phyloP scores from a whole-genome alignment of 2,329 filamentous ascomycete genomes.

The Arthroderma sp. region DNA sequence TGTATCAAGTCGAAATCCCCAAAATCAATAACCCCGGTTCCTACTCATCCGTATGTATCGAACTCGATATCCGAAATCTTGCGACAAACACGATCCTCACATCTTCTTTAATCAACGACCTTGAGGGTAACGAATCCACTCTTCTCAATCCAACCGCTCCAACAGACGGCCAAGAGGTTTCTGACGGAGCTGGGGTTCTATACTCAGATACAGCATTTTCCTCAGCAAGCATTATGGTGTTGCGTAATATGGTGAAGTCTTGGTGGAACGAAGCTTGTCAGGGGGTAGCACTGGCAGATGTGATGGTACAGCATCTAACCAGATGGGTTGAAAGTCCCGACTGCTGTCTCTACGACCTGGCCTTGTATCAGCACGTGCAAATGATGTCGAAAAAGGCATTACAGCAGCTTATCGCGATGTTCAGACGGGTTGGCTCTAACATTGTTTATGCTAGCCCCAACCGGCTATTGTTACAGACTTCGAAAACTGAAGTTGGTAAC shows the following conservation, averaged over 20 bases:
- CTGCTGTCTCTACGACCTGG: constrained; percentile 89
- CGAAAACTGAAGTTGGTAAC: constrained; percentile 91
- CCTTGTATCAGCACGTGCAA: constrained; percentile 92
- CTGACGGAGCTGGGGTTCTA: constrained; percentile 55
- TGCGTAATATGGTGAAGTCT: constrained; percentile 94
- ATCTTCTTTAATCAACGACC: constrained; percentile 89
- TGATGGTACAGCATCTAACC: constrained; percentile 93
- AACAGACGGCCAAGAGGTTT: constrained; percentile 41
- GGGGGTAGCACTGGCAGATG: constrained; percentile 86
- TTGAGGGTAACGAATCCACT: constrained; percentile 77
- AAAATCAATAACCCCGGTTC: constrained; percentile 85
- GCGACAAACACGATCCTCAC: constrained; percentile 97
- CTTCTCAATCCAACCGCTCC: constrained; percentile 66
- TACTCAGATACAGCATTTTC: constrained; percentile 84
- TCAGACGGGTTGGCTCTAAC: constrained; percentile 85
- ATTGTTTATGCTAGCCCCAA: constrained; percentile 91
- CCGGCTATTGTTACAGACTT: constrained; percentile 81
- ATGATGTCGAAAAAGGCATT: constrained; percentile 98
- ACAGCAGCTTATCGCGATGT: constrained; percentile 92
- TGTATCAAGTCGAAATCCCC: constrained; percentile 85
- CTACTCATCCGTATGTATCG: constrained; percentile 91
- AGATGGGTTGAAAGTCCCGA: constrained; percentile 92
- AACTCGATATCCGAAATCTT: constrained; percentile 84
- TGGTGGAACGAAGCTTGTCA: constrained; percentile 95
- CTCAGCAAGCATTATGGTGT: constrained; percentile 75